These are phyloP conservation scores for Fusarium newnesense DNA, from an alignment of 2,329 filamentous ascomycete genomes.

Conservation along the genomic window DNA sequence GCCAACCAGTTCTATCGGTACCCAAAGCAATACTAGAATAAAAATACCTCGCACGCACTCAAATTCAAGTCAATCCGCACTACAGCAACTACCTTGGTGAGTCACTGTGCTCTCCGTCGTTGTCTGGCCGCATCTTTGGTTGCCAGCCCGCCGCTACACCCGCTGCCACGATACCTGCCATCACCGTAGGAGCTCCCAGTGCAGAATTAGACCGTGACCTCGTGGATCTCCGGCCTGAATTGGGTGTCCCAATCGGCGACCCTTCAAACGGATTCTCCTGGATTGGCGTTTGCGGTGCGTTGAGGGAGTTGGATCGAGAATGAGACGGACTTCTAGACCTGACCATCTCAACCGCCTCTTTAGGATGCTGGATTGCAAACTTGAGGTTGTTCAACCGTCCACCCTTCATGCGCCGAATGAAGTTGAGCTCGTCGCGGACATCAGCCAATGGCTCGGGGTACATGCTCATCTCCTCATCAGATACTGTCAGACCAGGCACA, in stretches of 20 bases:
- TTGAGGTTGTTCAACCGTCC: constrained; percentile 84
- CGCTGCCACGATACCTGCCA: constrained; percentile 85
- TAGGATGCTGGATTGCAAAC: constrained; percentile 80
- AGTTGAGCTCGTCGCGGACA: constrained; percentile 82
- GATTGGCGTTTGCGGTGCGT: constrained; percentile 70
- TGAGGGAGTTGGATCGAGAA: constrained; percentile 72
- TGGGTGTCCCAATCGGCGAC: constrained; percentile 63
- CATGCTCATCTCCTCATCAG: constrained; percentile 72
- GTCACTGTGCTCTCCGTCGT: constrained; percentile 39
- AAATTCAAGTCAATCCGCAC: neutral
- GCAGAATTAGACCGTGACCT: constrained; percentile 75
- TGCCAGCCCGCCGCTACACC: constrained; percentile 82
- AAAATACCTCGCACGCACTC: constrained; percentile 20
- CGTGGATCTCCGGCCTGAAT: constrained; percentile 72
- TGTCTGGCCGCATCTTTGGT: constrained; percentile 59
- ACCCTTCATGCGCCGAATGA: constrained; percentile 82
- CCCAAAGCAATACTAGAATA: constrained; percentile 39
- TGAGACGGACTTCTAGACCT: constrained; percentile 71
- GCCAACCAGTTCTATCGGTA: constrained; percentile 36
- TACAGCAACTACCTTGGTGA: constrained; percentile 41
- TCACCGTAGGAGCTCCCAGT: constrained; percentile 78
- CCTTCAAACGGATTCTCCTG: constrained; percentile 62
- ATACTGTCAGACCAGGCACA: constrained; percentile 67
- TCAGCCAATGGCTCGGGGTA: constrained; percentile 80
- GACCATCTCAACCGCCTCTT: constrained; percentile 70